Percentiles rank a stretch among this genome's conserved stretches.
Evolutionary conservation across 768 basidiomycete species (phyloP).

Genomic region (Cystobasidium onofrii): DNA sequence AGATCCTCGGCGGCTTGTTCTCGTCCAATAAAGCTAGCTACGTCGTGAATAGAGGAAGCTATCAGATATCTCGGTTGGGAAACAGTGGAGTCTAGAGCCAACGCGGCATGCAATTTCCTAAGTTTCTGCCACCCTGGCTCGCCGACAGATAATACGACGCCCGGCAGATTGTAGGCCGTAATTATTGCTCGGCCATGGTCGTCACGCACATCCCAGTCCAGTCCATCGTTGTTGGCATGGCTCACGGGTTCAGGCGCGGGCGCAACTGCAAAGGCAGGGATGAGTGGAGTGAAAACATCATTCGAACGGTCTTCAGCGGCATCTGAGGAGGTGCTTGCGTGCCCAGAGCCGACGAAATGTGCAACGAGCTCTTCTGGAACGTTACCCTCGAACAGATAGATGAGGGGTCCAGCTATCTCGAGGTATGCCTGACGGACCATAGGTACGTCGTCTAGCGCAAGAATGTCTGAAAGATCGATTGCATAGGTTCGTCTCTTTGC

Average conservation of each 20-base stretch:
- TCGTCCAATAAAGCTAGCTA: constrained; percentile 73
- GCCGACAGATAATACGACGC: constrained; percentile 76
- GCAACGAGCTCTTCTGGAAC: constrained; percentile 22
- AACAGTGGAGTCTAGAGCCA: constrained; percentile 47
- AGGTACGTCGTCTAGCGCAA: not conserved
- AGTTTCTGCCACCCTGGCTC: constrained; percentile 63
- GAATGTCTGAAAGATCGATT: not conserved
- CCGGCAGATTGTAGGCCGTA: constrained; percentile 85
- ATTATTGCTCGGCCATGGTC: constrained; percentile 68
- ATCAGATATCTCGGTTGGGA: constrained; percentile 12
- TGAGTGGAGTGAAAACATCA: constrained; percentile 32
- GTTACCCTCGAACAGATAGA: constrained; percentile 4
- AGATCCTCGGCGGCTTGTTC: constrained; percentile 63
- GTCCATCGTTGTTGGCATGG: constrained; percentile 13
- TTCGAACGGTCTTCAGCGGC: not conserved
- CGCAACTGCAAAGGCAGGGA: constrained; percentile 33
- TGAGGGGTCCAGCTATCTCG: constrained; percentile 14
- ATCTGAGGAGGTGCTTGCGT: not conserved
- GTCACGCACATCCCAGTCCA: constrained; percentile 36
- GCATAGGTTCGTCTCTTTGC: not conserved
- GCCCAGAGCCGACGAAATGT: not conserved
- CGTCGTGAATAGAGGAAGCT: constrained; percentile 78
- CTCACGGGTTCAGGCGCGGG: not conserved
- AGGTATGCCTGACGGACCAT: constrained; percentile 22
- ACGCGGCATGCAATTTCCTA: constrained; percentile 58